phyloP scores from a whole-genome alignment of 768 basidiomycete genomes.

The Lentinula aciculospora region DNA sequence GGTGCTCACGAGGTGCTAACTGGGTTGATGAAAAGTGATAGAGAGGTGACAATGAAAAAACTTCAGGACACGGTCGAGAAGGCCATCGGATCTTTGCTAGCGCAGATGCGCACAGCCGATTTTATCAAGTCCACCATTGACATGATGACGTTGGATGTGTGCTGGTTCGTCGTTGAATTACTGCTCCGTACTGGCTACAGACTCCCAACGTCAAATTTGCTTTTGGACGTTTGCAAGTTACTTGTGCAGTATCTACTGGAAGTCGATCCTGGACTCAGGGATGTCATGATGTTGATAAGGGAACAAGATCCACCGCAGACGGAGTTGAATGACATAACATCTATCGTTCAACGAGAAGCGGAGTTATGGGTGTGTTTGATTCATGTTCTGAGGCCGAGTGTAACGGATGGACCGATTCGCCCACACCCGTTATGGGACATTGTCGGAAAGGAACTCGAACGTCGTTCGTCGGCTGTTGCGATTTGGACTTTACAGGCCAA shows the following conservation, averaged over 20 bases:
- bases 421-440: slow-evolving; percentile 35
- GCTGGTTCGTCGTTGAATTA: slow-evolving; percentile 65
- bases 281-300: slow-evolving; percentile 2
- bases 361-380: slow-evolving; percentile 52
- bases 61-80: slow-evolving; percentile 25
- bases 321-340: neutral
- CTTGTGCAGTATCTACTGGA: slow-evolving; percentile 2
- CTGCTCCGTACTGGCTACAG: slow-evolving; percentile 19
- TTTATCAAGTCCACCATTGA: slow-evolving; percentile 26
- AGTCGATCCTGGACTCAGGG: slow-evolving; percentile 1
- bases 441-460: slow-evolving; percentile 28
- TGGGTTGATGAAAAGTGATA: slow-evolving; percentile 30
- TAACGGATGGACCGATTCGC: neutral
- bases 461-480: slow-evolving; percentile 11
- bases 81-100: slow-evolving; percentile 30
- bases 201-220: neutral
- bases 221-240: neutral
- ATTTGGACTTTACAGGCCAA: slow-evolving; percentile 37
- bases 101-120: slow-evolving; percentile 30
- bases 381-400: slow-evolving; percentile 25
- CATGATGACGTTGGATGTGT: slow-evolving; percentile 34
- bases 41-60: slow-evolving; percentile 23
- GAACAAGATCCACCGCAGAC: neutral
- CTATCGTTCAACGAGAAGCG: slow-evolving; percentile 21
- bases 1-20: slow-evolving; percentile 41